Conservation (phyloP, 176 grass and related monocot species). For the Aegilops longissima region DNA sequence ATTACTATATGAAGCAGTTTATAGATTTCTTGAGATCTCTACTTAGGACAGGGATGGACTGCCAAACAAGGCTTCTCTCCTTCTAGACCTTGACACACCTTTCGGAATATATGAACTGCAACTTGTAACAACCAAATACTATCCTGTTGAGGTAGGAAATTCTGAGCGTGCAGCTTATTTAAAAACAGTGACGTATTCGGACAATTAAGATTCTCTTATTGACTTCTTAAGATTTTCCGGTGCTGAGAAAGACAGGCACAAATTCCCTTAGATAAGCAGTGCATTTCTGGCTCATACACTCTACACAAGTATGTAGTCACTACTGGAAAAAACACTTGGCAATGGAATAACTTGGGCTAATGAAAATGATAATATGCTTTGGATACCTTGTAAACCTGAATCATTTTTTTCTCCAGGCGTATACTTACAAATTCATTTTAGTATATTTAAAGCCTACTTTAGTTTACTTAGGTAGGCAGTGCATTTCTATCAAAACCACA, state of each 20-base stretch:
- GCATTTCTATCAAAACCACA: not conserved
- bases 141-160: not conserved
- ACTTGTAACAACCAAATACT: slow-evolving; percentile 11
- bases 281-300: not conserved
- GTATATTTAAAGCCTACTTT: too few relatives aligned
- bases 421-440: too few relatives aligned
- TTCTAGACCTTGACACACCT: not conserved
- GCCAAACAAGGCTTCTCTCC: not conserved
- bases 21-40: not conserved
- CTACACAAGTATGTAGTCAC: not conserved
- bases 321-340: not conserved
- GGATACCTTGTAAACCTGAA: not conserved
- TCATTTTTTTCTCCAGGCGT: too few relatives aligned
- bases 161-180: not conserved
- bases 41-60: not conserved
- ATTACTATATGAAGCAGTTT: not conserved
- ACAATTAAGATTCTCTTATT: slow-evolving; percentile 5
- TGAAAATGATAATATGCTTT: not conserved
- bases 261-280: not conserved
- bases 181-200: slow-evolving; percentile 8
- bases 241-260: slow-evolving; percentile 2
- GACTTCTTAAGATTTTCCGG: slow-evolving; percentile 4
- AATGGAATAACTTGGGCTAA: not conserved
- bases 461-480: not conserved
- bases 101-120: not conserved